Base-by-base conservation (phyloP, 495 filamentous ascomycete species). In the Pyrenopolyporus hunteri region DNA sequence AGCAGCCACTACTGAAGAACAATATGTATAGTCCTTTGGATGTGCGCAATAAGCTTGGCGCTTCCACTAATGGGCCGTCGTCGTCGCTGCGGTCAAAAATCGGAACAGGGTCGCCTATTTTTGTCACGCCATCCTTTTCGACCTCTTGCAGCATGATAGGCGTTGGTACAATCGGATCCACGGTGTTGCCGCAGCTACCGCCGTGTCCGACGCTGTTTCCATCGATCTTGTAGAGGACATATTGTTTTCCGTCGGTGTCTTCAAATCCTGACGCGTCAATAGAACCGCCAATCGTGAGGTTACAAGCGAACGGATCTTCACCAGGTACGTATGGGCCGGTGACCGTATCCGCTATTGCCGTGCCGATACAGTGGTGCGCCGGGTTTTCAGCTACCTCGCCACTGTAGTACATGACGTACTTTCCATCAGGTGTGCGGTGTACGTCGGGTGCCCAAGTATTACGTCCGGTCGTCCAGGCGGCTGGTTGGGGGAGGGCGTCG, bases 61-160 rank as follows among this genome's bases (percentile, higher is more conserved):
- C 86, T 67, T 89, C 85, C 22, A 88, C 78, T 1, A 86, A 70
- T 4, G 83, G 83, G 0, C 84, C 85, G 63, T 87, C 87, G 14
- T 59, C 67, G 25, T 78, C 75, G 13, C 66, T 76, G 16, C 86
- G 80, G 57, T 85, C 81, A 8, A 89, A 70, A 10, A 89, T 74
- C 67, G 77, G 59, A 22, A 84, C 74, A 0, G 82, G 61, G 17
- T 77, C 70, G 10, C 83, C 86, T 17, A 82, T 59, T 3, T 70
- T 71, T 1, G 80, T 85, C 20, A 81, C 60, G 0, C 80, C 87
- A 55, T 88, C 82, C 0, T 53, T 51, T 14, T 62, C 70, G 3
- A 88, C 77, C 55, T 80, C 70, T 62, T 88, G 85, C 11, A 88
- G 73, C 74, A 87, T 74, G 46, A 88, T 81, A 0, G 85, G 86